Evolutionary conservation across 495 filamentous ascomycete genomes (phyloP), one percentile per base, ranked within the genome.

Genomic region (Xylaria scruposa): DNA sequence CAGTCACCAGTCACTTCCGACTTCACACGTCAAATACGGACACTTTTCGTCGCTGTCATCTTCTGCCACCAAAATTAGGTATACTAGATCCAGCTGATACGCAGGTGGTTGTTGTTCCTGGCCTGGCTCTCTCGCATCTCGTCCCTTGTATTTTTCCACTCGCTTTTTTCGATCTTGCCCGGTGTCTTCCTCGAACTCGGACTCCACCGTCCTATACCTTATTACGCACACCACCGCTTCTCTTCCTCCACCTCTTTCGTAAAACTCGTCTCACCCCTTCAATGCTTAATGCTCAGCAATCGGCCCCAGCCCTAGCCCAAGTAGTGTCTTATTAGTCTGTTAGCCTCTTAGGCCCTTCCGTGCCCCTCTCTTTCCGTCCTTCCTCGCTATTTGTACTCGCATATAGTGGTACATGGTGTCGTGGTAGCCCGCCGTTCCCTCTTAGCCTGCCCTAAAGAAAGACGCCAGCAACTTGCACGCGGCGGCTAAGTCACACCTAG

Each of bases 391-490:
- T 66, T 5, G 36, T 29, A 63, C 36, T 38, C 8, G 8, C 36
- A 38, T 38, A 42, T 44, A 19, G 60, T 66, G 9, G 60, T 63
- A 63, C 36, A 46, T 63, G 15, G 60, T 60, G 31, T 40, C 58
- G 54, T 42, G 36, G 29, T 33, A 68, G 67, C 67, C 67, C 67
- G 21, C 38, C 67, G 58, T 56, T 36, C 67, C 12, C 53, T 68
- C 62, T 21, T 65, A 68, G 67, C 29, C 47, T 60, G 67, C 67
- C 67, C 67, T 68, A 68, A 68, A 56, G 36, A 59, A 31, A 31
- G 36, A 42, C 21, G 49, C 47, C 67, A 36, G 44, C 15, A 19
- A 38, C 8, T 21, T 46, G 26, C 24, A 26, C 21, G 17, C 61
- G 53, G 24, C 21, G 26, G 53, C 53, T n/a, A 31, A 31, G 21